These are phyloP conservation scores for Apiotrichum gracile DNA, from an alignment of 1,284 basidiomycete species.

Conservation along the genomic window DNA sequence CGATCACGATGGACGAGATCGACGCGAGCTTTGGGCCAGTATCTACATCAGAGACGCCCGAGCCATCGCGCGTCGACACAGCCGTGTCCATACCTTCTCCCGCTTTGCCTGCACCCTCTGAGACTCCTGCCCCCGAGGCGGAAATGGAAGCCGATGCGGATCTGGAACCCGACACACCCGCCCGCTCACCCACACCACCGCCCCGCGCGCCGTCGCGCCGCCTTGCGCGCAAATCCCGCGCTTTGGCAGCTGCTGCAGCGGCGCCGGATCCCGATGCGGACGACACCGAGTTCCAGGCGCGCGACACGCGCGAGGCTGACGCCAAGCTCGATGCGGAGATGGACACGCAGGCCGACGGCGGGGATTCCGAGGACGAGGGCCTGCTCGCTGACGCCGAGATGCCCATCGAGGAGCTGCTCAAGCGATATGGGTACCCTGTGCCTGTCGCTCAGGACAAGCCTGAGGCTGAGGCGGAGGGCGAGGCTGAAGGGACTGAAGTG, in stretches of 20 bases:
- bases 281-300: conserved; percentile 40
- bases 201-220: conserved; percentile 19
- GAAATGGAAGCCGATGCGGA: no score
- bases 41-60: no score
- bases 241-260: conserved; percentile 11
- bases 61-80: no score
- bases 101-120: no score
- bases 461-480: conserved; percentile 4
- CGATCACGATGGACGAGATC: conserved; percentile 1
- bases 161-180: not conserved
- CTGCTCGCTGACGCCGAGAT: conserved; percentile 52
- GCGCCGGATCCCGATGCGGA: conserved; percentile 42
- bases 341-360: conserved; percentile 45
- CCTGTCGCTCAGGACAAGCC: conserved; percentile 1
- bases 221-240: conserved; percentile 14
- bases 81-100: no score
- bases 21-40: not conserved
- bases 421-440: conserved; percentile 49
- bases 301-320: conserved; percentile 38
- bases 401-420: conserved; percentile 53
- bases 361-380: conserved; percentile 51
- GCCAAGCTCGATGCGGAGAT: conserved; percentile 46
- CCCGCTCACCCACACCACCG: not conserved
- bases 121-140: no score
- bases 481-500: not conserved